These are phyloP conservation scores for Akanthomyces dipterigenus DNA, from an alignment of 2,329 filamentous ascomycete species.

Conservation along the genomic window DNA sequence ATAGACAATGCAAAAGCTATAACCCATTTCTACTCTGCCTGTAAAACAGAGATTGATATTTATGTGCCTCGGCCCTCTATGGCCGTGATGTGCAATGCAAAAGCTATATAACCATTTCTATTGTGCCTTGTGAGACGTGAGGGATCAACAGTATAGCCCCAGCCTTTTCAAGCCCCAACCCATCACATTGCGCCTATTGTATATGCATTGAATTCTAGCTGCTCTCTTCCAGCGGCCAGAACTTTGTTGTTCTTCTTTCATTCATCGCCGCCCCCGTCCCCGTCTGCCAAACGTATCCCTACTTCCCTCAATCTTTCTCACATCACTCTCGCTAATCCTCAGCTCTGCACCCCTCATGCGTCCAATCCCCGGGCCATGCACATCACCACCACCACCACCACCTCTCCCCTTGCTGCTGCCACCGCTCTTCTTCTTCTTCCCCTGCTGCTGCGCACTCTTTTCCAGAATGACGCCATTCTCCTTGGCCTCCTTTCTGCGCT, in stretches of 20 bases:
- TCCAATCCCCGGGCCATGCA: slow-evolving; percentile 74
- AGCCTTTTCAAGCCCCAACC: background rate
- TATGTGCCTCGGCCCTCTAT: too few relatives aligned
- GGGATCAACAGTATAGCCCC: too few relatives aligned
- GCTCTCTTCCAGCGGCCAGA: too few relatives aligned
- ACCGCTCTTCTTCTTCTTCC: slow-evolving; percentile 31
- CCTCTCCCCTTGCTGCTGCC: slow-evolving; percentile 28
- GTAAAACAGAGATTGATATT: too few relatives aligned
- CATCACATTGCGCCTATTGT: background rate
- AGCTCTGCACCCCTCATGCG: slow-evolving; percentile 74
- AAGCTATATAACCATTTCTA: background rate
- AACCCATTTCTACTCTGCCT: background rate
- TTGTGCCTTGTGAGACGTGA: background rate
- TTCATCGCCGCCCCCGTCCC: background rate
- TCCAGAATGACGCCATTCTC: slow-evolving; percentile 92
- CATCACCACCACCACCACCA: slow-evolving; percentile 51
- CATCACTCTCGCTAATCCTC: slow-evolving; percentile 70
- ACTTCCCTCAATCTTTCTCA: slow-evolving; percentile 60
- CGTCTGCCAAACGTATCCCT: slow-evolving; percentile 30
- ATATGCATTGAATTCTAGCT: background rate
- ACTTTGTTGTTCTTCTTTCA: background rate
- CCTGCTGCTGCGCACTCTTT: slow-evolving; percentile 34
- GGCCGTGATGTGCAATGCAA: slow-evolving; percentile 9
- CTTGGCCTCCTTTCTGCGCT: slow-evolving; percentile 67
- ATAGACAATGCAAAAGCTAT: slow-evolving; percentile 6